These are phyloP conservation scores for Tetragonia tetragonoides DNA, from an alignment of 148 eudicot species.

Conservation along the genomic window DNA sequence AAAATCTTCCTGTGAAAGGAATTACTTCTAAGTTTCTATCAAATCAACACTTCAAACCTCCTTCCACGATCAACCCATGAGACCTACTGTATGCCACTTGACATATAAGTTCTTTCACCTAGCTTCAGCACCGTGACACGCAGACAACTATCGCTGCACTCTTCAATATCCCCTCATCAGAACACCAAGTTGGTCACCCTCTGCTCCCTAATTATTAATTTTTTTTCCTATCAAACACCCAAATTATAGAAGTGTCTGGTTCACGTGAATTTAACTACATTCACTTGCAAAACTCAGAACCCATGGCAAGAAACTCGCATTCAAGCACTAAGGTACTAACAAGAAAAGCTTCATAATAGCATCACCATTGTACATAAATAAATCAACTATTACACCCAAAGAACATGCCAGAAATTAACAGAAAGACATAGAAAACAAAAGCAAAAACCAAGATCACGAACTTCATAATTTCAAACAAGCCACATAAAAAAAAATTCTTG, in stretches of 20 bases:
- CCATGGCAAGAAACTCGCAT: not conserved
- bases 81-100: not conserved
- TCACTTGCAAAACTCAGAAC: not conserved
- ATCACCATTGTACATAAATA: not conserved
- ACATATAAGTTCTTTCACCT: not conserved
- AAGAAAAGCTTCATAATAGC: not conserved
- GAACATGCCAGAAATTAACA: too few species aligned
- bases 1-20: not conserved
- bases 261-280: not conserved
- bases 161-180: not conserved
- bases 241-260: too few species aligned
- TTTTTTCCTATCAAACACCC: too few species aligned
- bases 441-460: not conserved
- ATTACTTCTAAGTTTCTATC: too few species aligned
- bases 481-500: not conserved
- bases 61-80: too few species aligned
- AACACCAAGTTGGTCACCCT: not conserved
- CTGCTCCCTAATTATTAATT: too few species aligned
- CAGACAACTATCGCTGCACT: not conserved
- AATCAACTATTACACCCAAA: not conserved
- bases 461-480: not conserved
- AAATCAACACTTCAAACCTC: not conserved
- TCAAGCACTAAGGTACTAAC: not conserved
- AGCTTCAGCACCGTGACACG: not conserved
- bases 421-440: not conserved